phyloP scores from a whole-genome alignment of 2,329 filamentous ascomycete species.

The Fusarium globosum region DNA sequence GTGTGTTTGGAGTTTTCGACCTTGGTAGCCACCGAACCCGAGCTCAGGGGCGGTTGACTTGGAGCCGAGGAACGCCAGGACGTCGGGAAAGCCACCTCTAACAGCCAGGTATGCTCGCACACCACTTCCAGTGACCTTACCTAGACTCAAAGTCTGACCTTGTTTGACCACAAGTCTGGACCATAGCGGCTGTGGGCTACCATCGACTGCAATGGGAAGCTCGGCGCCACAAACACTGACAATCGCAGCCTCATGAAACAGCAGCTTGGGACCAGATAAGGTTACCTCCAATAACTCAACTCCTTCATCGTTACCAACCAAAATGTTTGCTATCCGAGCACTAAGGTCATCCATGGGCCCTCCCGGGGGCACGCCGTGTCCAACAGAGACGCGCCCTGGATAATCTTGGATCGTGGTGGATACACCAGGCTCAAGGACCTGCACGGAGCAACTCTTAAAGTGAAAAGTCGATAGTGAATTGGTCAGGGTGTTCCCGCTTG shows the following conservation, averaged over 20 bases:
- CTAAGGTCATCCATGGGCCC: neutral
- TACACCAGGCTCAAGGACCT: neutral
- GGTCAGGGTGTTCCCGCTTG: neutral
- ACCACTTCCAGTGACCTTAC: neutral
- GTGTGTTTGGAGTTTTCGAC: conserved; percentile 61
- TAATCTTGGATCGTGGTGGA: neutral
- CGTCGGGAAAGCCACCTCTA: conserved; percentile 45
- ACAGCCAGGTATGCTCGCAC: neutral
- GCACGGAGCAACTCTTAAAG: neutral
- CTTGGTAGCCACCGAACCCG: conserved; percentile 69
- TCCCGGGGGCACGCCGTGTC: neutral
- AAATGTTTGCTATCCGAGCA: neutral
- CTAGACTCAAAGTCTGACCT: neutral
- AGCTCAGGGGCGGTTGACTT: conserved; percentile 69
- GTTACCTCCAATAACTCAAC: neutral
- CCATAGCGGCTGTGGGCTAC: neutral
- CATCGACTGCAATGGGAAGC: neutral
- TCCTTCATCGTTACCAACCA: neutral
- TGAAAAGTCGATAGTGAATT: neutral
- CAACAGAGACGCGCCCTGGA: neutral
- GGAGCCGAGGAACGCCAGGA: conserved; percentile 67
- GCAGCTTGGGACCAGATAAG: neutral
- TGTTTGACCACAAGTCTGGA: neutral
- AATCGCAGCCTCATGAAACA: neutral
- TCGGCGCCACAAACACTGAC: neutral